phyloP scores from a whole-genome alignment of 495 filamentous ascomycete genomes.

The Aspergillus bridgeri region DNA sequence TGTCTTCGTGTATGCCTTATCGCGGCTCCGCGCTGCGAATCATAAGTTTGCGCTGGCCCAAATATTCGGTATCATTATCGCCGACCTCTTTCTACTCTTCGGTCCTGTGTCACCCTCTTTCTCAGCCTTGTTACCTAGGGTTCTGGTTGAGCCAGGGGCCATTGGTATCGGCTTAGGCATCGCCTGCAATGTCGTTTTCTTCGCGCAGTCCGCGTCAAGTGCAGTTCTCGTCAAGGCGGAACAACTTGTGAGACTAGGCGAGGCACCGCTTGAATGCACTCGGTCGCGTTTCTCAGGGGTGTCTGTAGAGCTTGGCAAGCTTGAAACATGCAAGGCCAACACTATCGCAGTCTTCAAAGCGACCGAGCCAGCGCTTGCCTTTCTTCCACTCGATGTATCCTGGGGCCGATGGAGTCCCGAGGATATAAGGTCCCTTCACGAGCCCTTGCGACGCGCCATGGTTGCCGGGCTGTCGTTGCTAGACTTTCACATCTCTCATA shows the following conservation, averaged over 20 bases:
- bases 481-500: conserved; percentile 15
- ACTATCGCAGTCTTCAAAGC: conserved; percentile 11
- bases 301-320: background rate
- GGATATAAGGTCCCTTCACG: conserved; percentile 11
- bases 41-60: conserved; percentile 16
- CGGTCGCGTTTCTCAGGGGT: conserved; percentile 5
- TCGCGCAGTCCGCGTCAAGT: conserved; percentile 19
- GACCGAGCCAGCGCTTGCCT: conserved; percentile 16
- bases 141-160: conserved; percentile 17
- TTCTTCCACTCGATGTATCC: conserved; percentile 20
- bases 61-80: conserved; percentile 21
- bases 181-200: conserved; percentile 16
- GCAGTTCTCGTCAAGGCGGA: conserved; percentile 9
- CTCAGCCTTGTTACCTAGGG: conserved; percentile 6
- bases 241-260: conserved; percentile 10
- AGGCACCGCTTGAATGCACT: conserved; percentile 6
- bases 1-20: conserved; percentile 19
- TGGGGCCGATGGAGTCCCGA: conserved; percentile 17
- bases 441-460: conserved; percentile 12
- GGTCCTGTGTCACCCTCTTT: conserved; percentile 17
- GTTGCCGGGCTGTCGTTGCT: conserved; percentile 11
- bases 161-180: conserved; percentile 17
- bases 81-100: conserved; percentile 18
- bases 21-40: conserved; percentile 17
- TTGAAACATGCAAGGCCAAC: conserved; percentile 8